Evolutionary conservation across 106 monocot species (phyloP).

Genomic region (Dactylorhiza incarnata): DNA sequence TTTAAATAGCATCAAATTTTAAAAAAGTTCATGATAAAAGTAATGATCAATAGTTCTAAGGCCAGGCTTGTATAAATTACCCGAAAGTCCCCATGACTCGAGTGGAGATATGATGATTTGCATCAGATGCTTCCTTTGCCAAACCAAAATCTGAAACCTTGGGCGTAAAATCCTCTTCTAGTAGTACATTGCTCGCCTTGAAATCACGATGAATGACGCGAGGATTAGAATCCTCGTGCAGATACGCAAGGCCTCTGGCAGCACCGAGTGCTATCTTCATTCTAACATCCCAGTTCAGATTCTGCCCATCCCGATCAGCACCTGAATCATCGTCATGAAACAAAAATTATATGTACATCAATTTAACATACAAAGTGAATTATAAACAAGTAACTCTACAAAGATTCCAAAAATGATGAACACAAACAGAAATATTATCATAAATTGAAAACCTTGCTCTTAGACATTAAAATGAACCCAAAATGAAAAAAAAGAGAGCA

Average conservation of each 20-base stretch:
- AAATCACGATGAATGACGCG: slow-evolving; percentile 96
- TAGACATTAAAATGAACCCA: too few species aligned
- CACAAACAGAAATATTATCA: too few species aligned
- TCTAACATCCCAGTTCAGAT: slow-evolving; percentile 77
- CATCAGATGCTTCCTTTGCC: slow-evolving; percentile 92
- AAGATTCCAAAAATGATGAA: too few species aligned
- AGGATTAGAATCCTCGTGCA: slow-evolving; percentile 96
- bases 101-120: slow-evolving; percentile 74
- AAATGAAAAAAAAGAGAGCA: too few species aligned
- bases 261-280: slow-evolving; percentile 95
- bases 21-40: neutral
- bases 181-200: slow-evolving; percentile 85
- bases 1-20: neutral
- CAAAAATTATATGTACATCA: neutral
- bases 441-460: too few species aligned
- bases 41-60: neutral
- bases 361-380: neutral
- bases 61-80: slow-evolving; percentile 27
- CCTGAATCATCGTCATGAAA: slow-evolving; percentile 36
- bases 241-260: slow-evolving; percentile 89
- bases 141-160: slow-evolving; percentile 98
- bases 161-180: slow-evolving; percentile 87
- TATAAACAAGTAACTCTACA: too few species aligned
- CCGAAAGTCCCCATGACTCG: slow-evolving; percentile 97
- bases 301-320: slow-evolving; percentile 42